These are phyloP conservation scores for Aspergillus fructus DNA, from an alignment of 2,329 filamentous ascomycete species.

Conservation along the genomic window DNA sequence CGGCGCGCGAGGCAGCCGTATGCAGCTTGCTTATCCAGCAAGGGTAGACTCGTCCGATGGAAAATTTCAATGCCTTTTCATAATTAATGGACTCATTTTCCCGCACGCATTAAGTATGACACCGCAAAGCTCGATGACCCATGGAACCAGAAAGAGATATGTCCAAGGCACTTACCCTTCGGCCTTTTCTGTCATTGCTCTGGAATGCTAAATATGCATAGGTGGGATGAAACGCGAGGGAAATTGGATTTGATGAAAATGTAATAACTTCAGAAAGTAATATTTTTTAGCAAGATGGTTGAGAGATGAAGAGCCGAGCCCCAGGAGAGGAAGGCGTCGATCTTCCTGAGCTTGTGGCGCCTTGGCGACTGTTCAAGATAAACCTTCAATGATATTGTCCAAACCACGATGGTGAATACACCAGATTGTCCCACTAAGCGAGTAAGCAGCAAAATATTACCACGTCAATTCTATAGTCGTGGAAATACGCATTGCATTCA, in stretches of 20 bases:
- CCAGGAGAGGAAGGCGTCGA: neutral
- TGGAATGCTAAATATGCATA: constrained; percentile 10
- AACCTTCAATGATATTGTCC: constrained; percentile 1
- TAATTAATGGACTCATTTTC: neutral
- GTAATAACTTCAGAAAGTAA: neutral
- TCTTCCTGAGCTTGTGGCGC: constrained; percentile 7
- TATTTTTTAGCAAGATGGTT: neutral
- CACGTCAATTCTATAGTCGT: neutral
- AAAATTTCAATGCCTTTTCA: neutral
- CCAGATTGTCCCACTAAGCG: neutral
- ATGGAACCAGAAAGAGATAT: constrained; percentile 18
- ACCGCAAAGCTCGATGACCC: constrained; percentile 13
- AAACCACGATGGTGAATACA: neutral
- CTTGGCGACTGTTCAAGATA: constrained; percentile 10
- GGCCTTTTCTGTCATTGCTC: constrained; percentile 31
- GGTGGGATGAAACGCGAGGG: neutral
- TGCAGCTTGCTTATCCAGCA: neutral
- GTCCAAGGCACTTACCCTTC: constrained; percentile 28
- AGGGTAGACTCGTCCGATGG: neutral
- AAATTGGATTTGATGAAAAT: neutral
- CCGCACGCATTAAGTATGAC: neutral
- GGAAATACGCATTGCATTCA: neutral
- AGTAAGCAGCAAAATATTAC: neutral
- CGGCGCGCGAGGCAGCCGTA: neutral
- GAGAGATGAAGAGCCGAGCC: neutral